These are phyloP conservation scores for Calonectria pseudoreteaudii DNA, from an alignment of 2,329 filamentous ascomycete species.

Conservation along the genomic window DNA sequence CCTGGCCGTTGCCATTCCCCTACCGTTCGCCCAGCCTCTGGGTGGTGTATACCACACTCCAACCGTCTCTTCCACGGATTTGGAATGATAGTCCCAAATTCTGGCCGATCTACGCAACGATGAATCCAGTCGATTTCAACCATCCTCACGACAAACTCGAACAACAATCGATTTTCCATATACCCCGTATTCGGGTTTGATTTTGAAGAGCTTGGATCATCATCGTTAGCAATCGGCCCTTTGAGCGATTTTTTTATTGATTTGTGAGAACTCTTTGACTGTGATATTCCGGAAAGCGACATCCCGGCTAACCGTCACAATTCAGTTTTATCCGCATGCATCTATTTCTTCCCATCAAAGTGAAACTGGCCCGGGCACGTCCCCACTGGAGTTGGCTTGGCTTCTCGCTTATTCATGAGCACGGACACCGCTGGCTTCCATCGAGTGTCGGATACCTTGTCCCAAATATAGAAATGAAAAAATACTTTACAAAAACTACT, in stretches of 20 bases:
- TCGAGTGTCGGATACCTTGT: neutral
- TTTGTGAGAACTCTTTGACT: neutral
- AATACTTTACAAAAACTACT: neutral
- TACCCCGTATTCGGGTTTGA: slow-evolving; percentile 1
- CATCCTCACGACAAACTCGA: neutral
- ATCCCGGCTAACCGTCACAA: neutral
- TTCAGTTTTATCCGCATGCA: neutral
- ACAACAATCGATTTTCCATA: neutral
- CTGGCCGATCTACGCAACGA: neutral
- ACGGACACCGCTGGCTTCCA: neutral
- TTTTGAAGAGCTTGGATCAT: neutral
- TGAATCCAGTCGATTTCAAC: neutral
- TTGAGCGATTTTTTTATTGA: neutral
- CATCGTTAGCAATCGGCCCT: neutral
- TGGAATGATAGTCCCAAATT: neutral
- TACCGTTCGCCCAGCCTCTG: slow-evolving; percentile 13
- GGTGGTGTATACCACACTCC: slow-evolving; percentile 4
- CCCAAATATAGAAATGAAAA: slow-evolving; percentile 2
- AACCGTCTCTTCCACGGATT: slow-evolving; percentile 16
- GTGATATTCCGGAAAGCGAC: neutral
- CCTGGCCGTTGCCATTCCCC: slow-evolving; percentile 8
- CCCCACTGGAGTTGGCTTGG: neutral
- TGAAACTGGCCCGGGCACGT: slow-evolving; percentile 7
- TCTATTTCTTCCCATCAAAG: neutral
- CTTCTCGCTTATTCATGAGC: slow-evolving; percentile 1